Evolutionary conservation across 257 asterid genomes (phyloP).

Genomic region (Nicotiana attenuata): DNA sequence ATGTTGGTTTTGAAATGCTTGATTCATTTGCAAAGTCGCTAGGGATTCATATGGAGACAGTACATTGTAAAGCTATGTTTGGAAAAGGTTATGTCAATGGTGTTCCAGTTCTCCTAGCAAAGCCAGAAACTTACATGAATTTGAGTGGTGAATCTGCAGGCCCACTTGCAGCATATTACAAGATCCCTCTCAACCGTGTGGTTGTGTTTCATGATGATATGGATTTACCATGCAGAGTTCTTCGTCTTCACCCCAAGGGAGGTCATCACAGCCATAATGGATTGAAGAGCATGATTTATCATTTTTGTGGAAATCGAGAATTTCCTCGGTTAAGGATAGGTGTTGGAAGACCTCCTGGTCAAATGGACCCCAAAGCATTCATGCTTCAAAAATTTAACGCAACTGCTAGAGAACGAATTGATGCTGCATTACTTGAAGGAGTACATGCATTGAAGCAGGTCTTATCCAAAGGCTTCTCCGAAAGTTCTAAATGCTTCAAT

Average conservation of each 20-base stretch:
- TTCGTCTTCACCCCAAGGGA: conserved; percentile 74
- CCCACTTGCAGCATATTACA: conserved; percentile 94
- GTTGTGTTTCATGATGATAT: conserved; percentile 87
- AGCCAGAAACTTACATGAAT: conserved; percentile 92
- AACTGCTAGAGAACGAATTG: conserved; percentile 73
- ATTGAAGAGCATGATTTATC: conserved; percentile 68
- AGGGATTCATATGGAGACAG: conserved; percentile 56
- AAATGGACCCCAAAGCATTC: conserved; percentile 97
- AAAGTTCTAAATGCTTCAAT: conserved; percentile 67
- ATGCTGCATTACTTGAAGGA: conserved; percentile 73
- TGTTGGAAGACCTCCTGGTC: conserved; percentile 90
- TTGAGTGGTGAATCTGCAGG: conserved; percentile 95
- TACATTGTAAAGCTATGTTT: conserved; percentile 77
- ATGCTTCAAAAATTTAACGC: conserved; percentile 79
- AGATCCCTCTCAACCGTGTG: conserved; percentile 91
- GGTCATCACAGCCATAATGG: conserved; percentile 86
- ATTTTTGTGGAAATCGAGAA: conserved; percentile 72
- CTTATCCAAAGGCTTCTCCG: conserved; percentile 63
- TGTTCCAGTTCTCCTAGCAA: conserved; percentile 75
- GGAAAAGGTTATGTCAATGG: conserved; percentile 77
- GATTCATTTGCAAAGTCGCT: conserved; percentile 67
- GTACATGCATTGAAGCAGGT: conserved; percentile 60
- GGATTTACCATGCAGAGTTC: conserved; percentile 91
- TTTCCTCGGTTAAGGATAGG: conserved; percentile 95
- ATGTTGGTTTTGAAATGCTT: conserved; percentile 79